These are phyloP conservation scores for Irpex sp. DNA, from an alignment of 1,284 basidiomycete species.

Conservation along the genomic window DNA sequence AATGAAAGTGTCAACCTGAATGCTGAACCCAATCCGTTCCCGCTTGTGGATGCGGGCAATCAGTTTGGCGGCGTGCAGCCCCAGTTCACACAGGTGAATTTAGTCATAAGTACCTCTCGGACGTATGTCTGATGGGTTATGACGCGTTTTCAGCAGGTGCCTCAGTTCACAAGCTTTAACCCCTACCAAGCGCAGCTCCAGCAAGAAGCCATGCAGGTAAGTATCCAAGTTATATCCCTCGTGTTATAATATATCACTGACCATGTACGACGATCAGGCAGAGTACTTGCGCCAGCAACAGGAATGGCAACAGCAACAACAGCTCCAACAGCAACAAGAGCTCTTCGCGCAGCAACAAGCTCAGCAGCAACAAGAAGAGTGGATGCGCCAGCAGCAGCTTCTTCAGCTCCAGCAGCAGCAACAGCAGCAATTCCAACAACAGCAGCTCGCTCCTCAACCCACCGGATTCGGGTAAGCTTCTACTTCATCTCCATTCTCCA, in stretches of 20 bases:
- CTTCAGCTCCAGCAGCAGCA: conserved; percentile 38
- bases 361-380: conserved; percentile 60
- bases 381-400: conserved; percentile 62
- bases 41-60: conserved; percentile 54
- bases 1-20: conserved; percentile 5
- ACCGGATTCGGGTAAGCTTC: conserved; percentile 74
- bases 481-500: too few relatives aligned
- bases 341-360: conserved; percentile 52
- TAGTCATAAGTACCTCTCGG: conserved; percentile 29
- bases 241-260: neutral
- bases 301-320: conserved; percentile 54
- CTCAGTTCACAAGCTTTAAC: conserved; percentile 86
- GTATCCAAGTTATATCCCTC: neutral
- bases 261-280: conserved; percentile 34
- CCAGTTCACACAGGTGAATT: conserved; percentile 14
- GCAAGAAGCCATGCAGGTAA: conserved; percentile 71
- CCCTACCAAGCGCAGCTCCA: conserved; percentile 96
- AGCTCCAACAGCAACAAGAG: conserved; percentile 44
- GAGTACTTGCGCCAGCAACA: conserved; percentile 76
- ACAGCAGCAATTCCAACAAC: conserved; percentile 25
- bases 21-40: conserved; percentile 52
- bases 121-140: conserved; percentile 63
- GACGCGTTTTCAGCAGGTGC: conserved; percentile 34
- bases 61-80: conserved; percentile 7
- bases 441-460: conserved; percentile 55